Conservation (phyloP, 805 yeast species). For the Scheffersomyces ergatensis region DNA sequence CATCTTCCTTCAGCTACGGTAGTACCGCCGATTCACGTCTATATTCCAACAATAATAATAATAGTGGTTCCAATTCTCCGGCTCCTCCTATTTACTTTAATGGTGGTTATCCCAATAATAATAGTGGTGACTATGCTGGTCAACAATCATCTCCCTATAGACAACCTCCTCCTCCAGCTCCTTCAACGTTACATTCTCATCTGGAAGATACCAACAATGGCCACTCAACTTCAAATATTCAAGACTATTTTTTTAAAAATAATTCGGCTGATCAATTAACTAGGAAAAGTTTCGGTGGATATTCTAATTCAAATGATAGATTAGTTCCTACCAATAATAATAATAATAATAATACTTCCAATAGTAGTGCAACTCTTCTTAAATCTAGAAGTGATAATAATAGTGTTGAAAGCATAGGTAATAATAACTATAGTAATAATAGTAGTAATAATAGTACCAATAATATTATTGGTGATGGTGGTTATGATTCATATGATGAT, state of each 20-base stretch:
- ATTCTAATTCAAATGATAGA: slow-evolving; percentile 7
- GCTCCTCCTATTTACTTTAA: slow-evolving; percentile 13
- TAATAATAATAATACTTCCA: background rate
- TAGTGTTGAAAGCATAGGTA: background rate
- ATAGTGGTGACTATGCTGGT: background rate
- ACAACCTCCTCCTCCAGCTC: background rate
- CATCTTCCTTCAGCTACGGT: too few species aligned
- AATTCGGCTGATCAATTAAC: slow-evolving; percentile 11
- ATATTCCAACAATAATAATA: background rate
- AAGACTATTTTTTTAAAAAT: slow-evolving; percentile 6
- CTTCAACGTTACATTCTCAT: slow-evolving; percentile 1
- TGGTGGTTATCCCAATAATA: background rate
- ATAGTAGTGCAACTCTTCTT: background rate
- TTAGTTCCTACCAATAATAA: background rate
- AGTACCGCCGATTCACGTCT: too few species aligned
- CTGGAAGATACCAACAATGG: background rate
- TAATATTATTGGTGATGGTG: background rate
- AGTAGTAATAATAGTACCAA: background rate
- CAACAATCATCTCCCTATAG: background rate
- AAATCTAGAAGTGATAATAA: background rate
- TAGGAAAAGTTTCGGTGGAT: slow-evolving; percentile 29
- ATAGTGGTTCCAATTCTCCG: slow-evolving; percentile 9
- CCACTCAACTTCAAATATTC: background rate
- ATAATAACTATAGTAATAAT: background rate
- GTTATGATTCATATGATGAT: slow-evolving; percentile 20